Percentiles rank a stretch among this genome's conserved stretches.
phyloP scores from a whole-genome alignment of 768 basidiomycete species.

The Amanita polypyramis region DNA sequence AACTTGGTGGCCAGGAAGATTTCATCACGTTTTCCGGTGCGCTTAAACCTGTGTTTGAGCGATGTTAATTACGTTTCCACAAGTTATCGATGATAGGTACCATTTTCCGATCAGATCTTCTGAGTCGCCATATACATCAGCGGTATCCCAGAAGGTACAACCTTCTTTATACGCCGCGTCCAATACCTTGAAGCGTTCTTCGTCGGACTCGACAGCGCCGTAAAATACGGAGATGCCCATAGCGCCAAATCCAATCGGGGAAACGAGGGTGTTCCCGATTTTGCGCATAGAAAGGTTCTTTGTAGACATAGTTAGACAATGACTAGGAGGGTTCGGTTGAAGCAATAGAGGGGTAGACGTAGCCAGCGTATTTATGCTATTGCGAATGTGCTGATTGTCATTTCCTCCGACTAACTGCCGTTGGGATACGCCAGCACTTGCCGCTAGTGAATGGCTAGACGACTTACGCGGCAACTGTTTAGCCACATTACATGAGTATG shows the following conservation, averaged over 20 bases:
- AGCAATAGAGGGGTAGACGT: no score
- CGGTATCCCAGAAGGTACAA: conserved; percentile 39
- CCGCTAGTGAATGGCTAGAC: no score
- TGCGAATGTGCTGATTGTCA: no score
- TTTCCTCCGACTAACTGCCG: no score
- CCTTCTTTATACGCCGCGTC: conserved; percentile 31
- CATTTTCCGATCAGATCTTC: conserved; percentile 37
- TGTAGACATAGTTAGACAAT: neutral
- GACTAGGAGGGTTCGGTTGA: no score
- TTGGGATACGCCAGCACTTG: no score
- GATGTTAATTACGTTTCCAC: neutral
- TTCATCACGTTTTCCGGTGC: conserved; percentile 38
- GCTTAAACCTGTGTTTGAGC: conserved; percentile 29
- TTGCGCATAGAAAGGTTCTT: conserved; percentile 15
- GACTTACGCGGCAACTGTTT: no score
- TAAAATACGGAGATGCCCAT: conserved; percentile 45
- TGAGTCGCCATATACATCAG: conserved; percentile 34
- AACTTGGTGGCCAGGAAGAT: conserved; percentile 57
- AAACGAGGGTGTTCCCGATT: conserved; percentile 35
- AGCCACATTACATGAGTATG: no score
- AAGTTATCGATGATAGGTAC: conserved; percentile 9
- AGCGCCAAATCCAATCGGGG: conserved; percentile 48
- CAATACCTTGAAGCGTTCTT: conserved; percentile 50
- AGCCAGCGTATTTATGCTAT: no score
- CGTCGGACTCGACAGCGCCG: conserved; percentile 35